Percentiles rank a stretch among this genome's conserved stretches.
Evolutionary conservation across 208 protist genomes (phyloP).

Genomic region (Leishmania gerbilli): DNA sequence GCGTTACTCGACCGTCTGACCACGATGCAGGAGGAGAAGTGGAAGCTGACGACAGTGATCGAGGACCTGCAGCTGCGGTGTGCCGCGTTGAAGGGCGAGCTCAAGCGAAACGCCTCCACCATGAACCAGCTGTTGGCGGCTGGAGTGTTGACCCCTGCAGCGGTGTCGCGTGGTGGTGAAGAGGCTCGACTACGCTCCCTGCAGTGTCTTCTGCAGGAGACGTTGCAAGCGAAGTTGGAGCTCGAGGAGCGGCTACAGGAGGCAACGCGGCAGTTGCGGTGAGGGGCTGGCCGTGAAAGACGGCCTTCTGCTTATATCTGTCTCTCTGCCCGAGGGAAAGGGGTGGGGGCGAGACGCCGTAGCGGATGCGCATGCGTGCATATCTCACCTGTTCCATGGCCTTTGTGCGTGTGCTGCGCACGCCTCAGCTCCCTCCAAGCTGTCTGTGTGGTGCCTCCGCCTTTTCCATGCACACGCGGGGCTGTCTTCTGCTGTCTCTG

Average conservation of each 20-base stretch:
- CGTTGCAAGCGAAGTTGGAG: conserved; percentile 58
- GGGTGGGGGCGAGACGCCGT: neutral
- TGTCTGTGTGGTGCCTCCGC: neutral
- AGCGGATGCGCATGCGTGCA: neutral
- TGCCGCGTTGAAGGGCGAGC: conserved; percentile 32
- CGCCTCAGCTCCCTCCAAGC: neutral
- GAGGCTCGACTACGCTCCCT: conserved; percentile 48
- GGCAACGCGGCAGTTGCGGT: conserved; percentile 15
- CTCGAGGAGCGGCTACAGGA: conserved; percentile 48
- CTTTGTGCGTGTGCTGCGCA: neutral
- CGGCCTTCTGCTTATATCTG: neutral
- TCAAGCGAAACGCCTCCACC: conserved; percentile 34
- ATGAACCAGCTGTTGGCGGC: conserved; percentile 41
- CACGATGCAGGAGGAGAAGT: conserved; percentile 67
- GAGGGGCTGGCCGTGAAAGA: neutral
- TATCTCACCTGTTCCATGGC: neutral
- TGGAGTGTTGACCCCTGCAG: conserved; percentile 19
- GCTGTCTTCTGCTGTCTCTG: neutral
- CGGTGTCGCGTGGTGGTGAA: conserved; percentile 25
- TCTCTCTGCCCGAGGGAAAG: neutral
- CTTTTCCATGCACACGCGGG: neutral
- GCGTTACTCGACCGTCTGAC: conserved; percentile 46
- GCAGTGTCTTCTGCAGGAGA: conserved; percentile 67
- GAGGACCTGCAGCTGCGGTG: conserved; percentile 50
- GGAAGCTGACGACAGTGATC: conserved; percentile 38